These are phyloP conservation scores for Schwanniomyces yamadae DNA, from an alignment of 805 yeast genomes.

Conservation along the genomic window DNA sequence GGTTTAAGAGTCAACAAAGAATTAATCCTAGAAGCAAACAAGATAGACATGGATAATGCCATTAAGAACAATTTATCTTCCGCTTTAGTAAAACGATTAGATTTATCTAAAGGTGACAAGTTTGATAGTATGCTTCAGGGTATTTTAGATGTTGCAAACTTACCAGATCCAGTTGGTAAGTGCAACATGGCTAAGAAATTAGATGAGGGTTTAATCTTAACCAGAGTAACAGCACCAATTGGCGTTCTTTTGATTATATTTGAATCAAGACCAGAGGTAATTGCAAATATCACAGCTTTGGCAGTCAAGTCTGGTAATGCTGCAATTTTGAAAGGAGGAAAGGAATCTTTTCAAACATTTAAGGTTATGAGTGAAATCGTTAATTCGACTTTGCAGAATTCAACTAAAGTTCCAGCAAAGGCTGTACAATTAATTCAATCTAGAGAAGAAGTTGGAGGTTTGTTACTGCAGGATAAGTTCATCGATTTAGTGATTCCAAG, in stretches of 20 bases:
- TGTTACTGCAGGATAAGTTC: constrained; percentile 79
- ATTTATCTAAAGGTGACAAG: constrained; percentile 77
- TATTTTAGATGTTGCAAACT: constrained; percentile 80
- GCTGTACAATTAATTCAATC: constrained; percentile 87
- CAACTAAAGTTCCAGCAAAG: constrained; percentile 72
- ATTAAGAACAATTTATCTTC: constrained; percentile 56
- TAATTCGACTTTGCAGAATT: constrained; percentile 50
- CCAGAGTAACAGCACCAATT: constrained; percentile 87
- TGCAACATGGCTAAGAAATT: constrained; percentile 77
- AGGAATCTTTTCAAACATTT: constrained; percentile 85
- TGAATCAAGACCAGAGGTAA: constrained; percentile 97
- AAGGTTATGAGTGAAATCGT: constrained; percentile 75
- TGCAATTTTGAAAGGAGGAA: constrained; percentile 96
- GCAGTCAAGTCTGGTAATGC: constrained; percentile 97
- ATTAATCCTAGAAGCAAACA: constrained; percentile 69
- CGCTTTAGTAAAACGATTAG: constrained; percentile 80
- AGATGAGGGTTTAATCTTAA: constrained; percentile 85
- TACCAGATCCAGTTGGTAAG: constrained; percentile 93
- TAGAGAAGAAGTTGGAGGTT: constrained; percentile 84
- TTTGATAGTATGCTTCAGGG: constrained; percentile 95
- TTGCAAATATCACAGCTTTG: constrained; percentile 93
- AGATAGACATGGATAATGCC: constrained; percentile 72
- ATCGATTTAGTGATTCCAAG: constrained; percentile 96
- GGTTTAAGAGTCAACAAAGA: constrained; percentile 60
- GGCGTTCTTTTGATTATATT: constrained; percentile 92